Evolutionary conservation across 306 rosid species (phyloP), one percentile per base, ranked within the genome.

Genomic region (Bauhinia variegata): DNA sequence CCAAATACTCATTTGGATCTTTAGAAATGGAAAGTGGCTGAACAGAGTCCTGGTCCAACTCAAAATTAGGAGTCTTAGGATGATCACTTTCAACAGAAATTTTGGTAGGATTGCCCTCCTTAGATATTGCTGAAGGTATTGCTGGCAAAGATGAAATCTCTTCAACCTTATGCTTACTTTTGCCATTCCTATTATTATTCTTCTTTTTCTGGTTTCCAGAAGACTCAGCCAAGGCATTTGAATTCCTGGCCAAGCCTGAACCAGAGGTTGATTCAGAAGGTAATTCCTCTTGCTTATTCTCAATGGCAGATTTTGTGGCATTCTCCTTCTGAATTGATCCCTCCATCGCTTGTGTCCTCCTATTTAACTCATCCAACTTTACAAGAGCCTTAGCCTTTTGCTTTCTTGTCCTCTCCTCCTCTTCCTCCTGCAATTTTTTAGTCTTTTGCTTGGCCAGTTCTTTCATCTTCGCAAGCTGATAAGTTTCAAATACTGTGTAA

Each of bases 361-460:
- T 80, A 65, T 88, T 78, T 74, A 88, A 78, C 83, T 90, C 99
- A 61, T 93, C 96, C 70, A 90, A 78, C 71, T 85, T 93, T 2
- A 89, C 97, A 30, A 28, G 79, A 73, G 99, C 96, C 83, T 84
- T 88, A 54, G 87, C 95, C 72, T 36, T 80, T 75, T 83, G 99
- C 84, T 75, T 86, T 78, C 91, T 86, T 51, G 51, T 77, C 39
- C 89, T 80, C 70, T 88, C 97, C 80, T 88, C 97, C 76, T 93
- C 97, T 77, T 93, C 96, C 82, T 90, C 96, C 80, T 76, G 93
- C 62, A 88, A 79, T 75, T 90, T 89, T 76, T 70, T 90, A 49
- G 96, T 80, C 44, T 87, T 87, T 39, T 90, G 97, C 79, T 78
- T 86, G 63, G 89, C 93, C 73, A 83, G 68, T 73, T 88, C 98